phyloP scores from a whole-genome alignment of 768 basidiomycete species.

The Tubosaeta sp. region DNA sequence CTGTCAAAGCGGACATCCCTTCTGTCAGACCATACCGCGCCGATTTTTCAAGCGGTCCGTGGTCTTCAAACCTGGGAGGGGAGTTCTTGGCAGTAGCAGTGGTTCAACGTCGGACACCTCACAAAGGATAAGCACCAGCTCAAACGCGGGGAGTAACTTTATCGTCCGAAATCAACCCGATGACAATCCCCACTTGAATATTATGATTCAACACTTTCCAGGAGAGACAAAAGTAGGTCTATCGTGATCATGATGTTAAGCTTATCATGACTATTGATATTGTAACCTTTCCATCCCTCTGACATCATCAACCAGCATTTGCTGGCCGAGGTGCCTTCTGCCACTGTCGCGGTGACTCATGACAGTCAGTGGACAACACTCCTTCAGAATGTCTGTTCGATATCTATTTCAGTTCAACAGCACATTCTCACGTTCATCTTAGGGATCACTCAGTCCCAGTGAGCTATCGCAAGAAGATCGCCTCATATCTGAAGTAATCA shows the following conservation, averaged over 20 bases:
- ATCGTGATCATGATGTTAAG: background rate
- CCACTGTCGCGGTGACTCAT: slow-evolving; percentile 1
- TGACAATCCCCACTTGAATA: background rate
- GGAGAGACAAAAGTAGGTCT: background rate
- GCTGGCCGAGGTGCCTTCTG: slow-evolving; percentile 1
- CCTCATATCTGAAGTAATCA: background rate
- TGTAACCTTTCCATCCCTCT: slow-evolving; percentile 11
- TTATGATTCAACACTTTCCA: slow-evolving; percentile 1
- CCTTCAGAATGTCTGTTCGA: background rate
- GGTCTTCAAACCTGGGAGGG: background rate
- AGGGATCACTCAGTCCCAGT: background rate
- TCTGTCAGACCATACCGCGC: background rate
- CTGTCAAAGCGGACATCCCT: background rate
- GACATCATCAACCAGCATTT: slow-evolving; percentile 10
- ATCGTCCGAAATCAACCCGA: background rate
- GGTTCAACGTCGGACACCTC: background rate
- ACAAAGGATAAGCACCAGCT: background rate
- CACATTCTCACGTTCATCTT: background rate
- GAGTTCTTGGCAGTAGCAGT: background rate
- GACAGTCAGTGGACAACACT: slow-evolving; percentile 5
- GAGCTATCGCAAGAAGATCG: background rate
- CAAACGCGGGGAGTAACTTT: background rate
- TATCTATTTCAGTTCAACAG: background rate
- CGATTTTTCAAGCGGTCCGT: background rate
- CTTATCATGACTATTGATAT: background rate